Evolutionary conservation across 805 yeast genomes (phyloP).

Genomic region (Saccharomyces cerevisiae): DNA sequence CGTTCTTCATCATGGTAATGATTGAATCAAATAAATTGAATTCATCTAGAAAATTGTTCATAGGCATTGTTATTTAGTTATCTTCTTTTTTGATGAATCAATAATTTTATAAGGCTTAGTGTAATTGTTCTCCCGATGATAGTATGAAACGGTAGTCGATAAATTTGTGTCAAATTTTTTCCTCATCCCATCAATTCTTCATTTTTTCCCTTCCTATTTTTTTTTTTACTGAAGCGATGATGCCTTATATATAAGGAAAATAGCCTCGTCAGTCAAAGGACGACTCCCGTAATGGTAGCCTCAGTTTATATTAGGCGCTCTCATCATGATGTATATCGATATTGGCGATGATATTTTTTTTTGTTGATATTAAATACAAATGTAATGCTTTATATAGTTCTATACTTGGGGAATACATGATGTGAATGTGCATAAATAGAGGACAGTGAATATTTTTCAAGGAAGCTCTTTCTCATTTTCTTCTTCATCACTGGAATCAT

Average conservation of each 20-base stretch:
- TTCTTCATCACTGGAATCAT: conserved; percentile 15
- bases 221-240: not conserved
- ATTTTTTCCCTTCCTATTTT: not conserved
- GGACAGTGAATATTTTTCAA: conserved; percentile 3
- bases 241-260: not conserved
- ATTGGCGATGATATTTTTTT: not conserved
- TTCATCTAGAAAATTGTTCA: not conserved
- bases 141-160: not conserved
- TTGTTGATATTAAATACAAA: not conserved
- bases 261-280: not conserved
- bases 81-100: not conserved
- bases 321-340: not conserved
- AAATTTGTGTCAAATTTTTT: not conserved
- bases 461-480: conserved; percentile 24
- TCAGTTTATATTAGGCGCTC: not conserved
- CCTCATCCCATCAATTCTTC: not conserved
- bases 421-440: not conserved
- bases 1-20: not conserved
- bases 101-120: not conserved
- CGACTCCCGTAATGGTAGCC: not conserved
- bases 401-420: not conserved
- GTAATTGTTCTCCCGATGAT: not conserved
- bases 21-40: not conserved
- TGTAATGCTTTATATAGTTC: conserved; percentile 1
- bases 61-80: not conserved